Base-by-base conservation (phyloP, 305 asterid genomes). In the Euphrasia arctica region DNA sequence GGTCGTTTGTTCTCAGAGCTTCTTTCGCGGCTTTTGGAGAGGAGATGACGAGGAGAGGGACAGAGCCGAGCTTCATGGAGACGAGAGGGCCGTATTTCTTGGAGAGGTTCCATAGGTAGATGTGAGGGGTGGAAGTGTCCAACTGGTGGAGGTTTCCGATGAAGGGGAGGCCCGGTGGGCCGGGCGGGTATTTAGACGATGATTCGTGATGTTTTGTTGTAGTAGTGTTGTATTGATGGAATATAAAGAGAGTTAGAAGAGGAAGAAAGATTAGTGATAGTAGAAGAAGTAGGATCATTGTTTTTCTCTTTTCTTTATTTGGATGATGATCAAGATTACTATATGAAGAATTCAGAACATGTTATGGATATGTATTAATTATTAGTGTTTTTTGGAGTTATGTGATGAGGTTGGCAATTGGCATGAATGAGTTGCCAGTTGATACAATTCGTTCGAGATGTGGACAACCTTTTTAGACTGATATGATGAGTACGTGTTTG, bases 141-240 rank as follows among this genome's bases (percentile, higher is more conserved):
- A 83, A 47, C 0, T 83, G 83, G 60, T 49, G 79, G 31, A 83
- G 73, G 77, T 83, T 83, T 52, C 89, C 85, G 5, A 83, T 61
- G 39, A 80, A 10, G 50, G 89, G 89, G 6, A 83, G 73, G 31
- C 81, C 70, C 12, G 57, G 70, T 1, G 89, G 86, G 14, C 83
- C 86, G 0, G 89, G 84, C 1, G 79, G 86, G 9, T 4, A 14
- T 14, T 63, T 66, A 2, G 45, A 3, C 0, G 52, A 3, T 0
- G 52, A 9, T 36, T 13, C 52, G 0, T 72, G 7, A 2, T 49
- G 13, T 14, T 49, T 47, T 10, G 8, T 39, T 39, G n/a, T 47
- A 3, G n/a, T 47, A 18, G 22, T 18, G 22, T 18, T 18, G 3
- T 12, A 10, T 11, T 41, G 3, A 2, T 47, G 48, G 59, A 56